Evolutionary conservation across 495 filamentous ascomycete genomes (phyloP).

Genomic region (Aspergillus steynii): DNA sequence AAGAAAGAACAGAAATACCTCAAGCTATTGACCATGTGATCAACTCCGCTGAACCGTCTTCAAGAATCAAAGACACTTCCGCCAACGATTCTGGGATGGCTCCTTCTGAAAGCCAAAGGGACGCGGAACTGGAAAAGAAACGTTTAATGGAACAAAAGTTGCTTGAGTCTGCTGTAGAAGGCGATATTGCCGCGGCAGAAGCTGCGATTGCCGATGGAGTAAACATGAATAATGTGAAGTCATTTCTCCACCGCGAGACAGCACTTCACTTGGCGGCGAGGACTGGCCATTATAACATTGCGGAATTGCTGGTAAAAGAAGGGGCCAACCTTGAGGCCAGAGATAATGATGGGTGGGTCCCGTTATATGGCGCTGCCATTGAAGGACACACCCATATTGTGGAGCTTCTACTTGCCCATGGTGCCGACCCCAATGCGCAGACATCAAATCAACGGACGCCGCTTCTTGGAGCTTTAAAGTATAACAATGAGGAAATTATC

Average conservation of each 20-base stretch:
- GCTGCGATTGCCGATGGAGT: background rate
- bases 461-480: background rate
- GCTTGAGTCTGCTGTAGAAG: background rate
- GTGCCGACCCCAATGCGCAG: background rate
- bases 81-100: background rate
- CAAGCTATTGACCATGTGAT: background rate
- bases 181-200: background rate
- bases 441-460: background rate
- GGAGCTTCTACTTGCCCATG: background rate
- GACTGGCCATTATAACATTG: background rate
- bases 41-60: background rate
- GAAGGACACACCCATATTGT: background rate
- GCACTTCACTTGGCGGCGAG: background rate
- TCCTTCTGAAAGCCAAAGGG: background rate
- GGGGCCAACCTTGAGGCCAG: background rate
- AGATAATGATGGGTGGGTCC: background rate
- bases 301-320: background rate
- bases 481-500: background rate
- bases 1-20: background rate
- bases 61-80: background rate
- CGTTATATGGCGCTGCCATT: background rate
- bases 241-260: background rate
- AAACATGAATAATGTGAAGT: background rate
- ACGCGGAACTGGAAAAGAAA: background rate
- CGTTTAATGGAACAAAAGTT: background rate